Percentiles rank a stretch among this genome's conserved stretches.
Evolutionary conservation across 371 early-diverging fungal genomes (phyloP).

Genomic region (Mucor circinelloides): DNA sequence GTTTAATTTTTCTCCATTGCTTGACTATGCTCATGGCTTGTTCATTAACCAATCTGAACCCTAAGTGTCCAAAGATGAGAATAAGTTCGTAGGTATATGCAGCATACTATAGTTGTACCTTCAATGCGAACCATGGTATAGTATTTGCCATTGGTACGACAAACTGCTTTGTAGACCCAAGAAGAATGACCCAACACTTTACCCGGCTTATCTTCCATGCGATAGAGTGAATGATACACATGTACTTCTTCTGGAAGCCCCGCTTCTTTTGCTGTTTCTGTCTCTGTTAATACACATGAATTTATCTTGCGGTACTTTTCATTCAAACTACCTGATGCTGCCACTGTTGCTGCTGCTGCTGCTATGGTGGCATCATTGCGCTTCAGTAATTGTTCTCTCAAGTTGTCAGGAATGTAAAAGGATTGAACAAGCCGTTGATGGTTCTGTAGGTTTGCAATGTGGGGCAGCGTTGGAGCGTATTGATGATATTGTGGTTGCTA

Average conservation of each 20-base stretch:
- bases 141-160: constrained; percentile 75
- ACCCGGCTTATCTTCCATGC: constrained; percentile 62
- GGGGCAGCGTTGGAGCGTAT: constrained; percentile 71
- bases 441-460: constrained; percentile 68
- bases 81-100: no score
- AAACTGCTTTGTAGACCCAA: constrained; percentile 77
- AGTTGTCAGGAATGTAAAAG: constrained; percentile 82
- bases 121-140: constrained; percentile 81
- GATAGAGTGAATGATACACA: constrained; percentile 75
- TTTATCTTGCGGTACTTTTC: no score
- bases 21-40: constrained; percentile 79
- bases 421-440: constrained; percentile 78
- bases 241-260: constrained; percentile 76
- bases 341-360: constrained; percentile 24
- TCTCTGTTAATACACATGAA: no score
- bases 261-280: constrained; percentile 47
- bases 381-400: constrained; percentile 76
- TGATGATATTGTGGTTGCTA: constrained; percentile 76
- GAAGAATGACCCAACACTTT: constrained; percentile 71
- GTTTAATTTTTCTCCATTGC: constrained; percentile 76
- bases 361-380: constrained; percentile 69
- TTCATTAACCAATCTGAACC: constrained; percentile 75
- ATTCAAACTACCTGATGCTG: background rate
- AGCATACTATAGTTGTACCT: no score
- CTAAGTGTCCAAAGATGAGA: constrained; percentile 21